phyloP scores from a whole-genome alignment of 371 early-diverging fungal species.

The Actinomortierella ambigua region DNA sequence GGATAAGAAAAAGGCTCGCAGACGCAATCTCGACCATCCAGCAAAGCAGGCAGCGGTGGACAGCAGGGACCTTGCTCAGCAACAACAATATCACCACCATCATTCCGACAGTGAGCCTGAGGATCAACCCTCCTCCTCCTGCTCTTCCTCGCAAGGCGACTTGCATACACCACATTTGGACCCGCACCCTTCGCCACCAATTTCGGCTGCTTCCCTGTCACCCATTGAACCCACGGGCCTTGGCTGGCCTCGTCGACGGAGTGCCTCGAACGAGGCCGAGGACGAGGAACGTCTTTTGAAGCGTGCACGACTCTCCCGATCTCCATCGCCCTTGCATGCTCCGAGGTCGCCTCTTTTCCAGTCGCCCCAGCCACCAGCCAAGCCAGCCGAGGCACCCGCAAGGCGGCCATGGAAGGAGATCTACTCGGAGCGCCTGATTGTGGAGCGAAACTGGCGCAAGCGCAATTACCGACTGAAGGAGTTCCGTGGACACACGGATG shows the following conservation, averaged over 20 bases:
- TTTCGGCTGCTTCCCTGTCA: conserved; percentile 19
- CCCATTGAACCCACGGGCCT: conserved; percentile 10
- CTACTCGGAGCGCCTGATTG: conserved; percentile 72
- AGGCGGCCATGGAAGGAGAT: conserved; percentile 79
- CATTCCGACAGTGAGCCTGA: conserved; percentile 5
- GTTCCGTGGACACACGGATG: conserved; percentile 78
- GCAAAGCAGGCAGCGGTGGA: not conserved
- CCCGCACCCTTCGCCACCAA: conserved; percentile 26
- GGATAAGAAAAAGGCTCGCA: conserved; percentile 41
- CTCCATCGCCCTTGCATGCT: not conserved
- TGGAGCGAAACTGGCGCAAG: conserved; percentile 83
- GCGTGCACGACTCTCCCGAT: conserved; percentile 4
- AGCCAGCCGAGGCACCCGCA: conserved; percentile 4
- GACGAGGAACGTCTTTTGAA: not conserved
- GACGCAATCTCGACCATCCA: not conserved
- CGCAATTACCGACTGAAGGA: conserved; percentile 61
- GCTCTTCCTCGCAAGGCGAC: not conserved
- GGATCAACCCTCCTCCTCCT: conserved; percentile 1
- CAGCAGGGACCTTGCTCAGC: not conserved
- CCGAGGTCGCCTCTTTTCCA: conserved; percentile 3
- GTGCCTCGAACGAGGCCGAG: conserved; percentile 17
- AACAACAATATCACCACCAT: not conserved
- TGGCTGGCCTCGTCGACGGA: conserved; percentile 22
- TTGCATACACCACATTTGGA: not conserved
- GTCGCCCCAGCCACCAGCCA: conserved; percentile 21